Conservation (phyloP, 2,329 filamentous ascomycete genomes). For the Alternaria sp. region DNA sequence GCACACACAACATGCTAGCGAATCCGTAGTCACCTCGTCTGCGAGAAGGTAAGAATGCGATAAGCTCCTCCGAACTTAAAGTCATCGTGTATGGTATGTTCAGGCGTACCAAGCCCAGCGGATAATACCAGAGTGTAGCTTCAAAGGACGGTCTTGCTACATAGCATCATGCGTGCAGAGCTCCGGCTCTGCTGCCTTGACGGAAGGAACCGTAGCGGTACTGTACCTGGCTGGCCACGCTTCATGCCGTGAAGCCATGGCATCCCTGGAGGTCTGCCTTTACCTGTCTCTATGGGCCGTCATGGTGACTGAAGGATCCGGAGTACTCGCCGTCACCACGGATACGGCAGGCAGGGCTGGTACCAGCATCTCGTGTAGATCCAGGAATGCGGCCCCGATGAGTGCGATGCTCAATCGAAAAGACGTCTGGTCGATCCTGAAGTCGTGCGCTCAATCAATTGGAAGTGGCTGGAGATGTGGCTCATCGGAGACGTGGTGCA, state of each 20-base stretch:
- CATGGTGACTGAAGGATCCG: not conserved
- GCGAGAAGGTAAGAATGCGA: no score
- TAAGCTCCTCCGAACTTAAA: not conserved
- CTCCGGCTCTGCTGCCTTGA: rapidly evolving
- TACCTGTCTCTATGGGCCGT: not conserved
- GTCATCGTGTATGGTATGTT: not conserved
- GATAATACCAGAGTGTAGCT: not conserved
- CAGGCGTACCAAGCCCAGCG: not conserved
- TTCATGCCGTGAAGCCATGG: not conserved
- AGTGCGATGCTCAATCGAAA: not conserved
- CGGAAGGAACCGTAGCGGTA: not conserved
- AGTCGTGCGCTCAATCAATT: not conserved
- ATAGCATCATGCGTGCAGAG: no score
- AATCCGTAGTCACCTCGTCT: no score
- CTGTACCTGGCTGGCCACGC: not conserved
- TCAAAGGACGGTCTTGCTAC: not conserved
- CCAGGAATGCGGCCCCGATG: not conserved
- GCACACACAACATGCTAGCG: no score
- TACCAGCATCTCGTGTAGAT: not conserved
- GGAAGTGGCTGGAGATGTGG: not conserved
- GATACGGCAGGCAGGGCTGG: not conserved
- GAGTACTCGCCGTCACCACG: not conserved
- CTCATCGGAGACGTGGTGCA: not conserved
- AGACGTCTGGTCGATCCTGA: not conserved
- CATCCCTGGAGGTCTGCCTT: not conserved